phyloP scores from a whole-genome alignment of 345 rosid species.

The Isatis tinctoria region DNA sequence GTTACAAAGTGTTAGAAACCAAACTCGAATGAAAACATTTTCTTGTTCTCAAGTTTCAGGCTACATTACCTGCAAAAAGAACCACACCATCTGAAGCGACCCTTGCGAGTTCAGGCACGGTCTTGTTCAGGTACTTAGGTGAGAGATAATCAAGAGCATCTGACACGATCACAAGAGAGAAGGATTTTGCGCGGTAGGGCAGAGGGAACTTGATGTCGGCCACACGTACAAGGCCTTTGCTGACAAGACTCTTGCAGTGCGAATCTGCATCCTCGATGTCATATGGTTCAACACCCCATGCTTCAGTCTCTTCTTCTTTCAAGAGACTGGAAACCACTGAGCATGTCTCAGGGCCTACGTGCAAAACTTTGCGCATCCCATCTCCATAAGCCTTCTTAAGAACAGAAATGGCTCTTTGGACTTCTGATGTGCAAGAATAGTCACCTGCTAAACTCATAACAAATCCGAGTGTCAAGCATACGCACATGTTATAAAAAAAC shows the following conservation, averaged over 20 bases:
- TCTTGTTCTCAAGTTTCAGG: neutral
- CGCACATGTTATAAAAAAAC: neutral
- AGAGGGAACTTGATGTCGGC: conserved; percentile 92
- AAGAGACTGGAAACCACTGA: conserved; percentile 73
- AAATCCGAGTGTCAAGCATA: neutral
- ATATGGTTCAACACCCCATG: conserved; percentile 98
- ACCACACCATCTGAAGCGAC: conserved; percentile 75
- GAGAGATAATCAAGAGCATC: conserved; percentile 92
- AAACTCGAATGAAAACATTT: neutral
- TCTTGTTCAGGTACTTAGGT: conserved; percentile 86
- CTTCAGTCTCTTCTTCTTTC: conserved; percentile 89
- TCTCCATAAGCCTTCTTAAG: conserved; percentile 88
- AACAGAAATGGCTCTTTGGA: conserved; percentile 73
- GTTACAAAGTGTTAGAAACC: neutral
- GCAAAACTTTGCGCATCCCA: conserved; percentile 86
- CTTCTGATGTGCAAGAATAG: conserved; percentile 75
- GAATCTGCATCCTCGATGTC: conserved; percentile 90
- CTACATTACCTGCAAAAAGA: conserved; percentile 66
- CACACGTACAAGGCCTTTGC: conserved; percentile 83
- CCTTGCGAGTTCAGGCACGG: conserved; percentile 88
- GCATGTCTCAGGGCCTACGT: conserved; percentile 94
- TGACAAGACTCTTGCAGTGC: conserved; percentile 74
- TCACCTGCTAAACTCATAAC: conserved; percentile 44
- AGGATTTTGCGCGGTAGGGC: conserved; percentile 83
- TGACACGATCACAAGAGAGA: conserved; percentile 90